Evolutionary conservation across 208 protist genomes (phyloP), one percentile per base, ranked within the genome.

Genomic region (Spongospora subterranea): DNA sequence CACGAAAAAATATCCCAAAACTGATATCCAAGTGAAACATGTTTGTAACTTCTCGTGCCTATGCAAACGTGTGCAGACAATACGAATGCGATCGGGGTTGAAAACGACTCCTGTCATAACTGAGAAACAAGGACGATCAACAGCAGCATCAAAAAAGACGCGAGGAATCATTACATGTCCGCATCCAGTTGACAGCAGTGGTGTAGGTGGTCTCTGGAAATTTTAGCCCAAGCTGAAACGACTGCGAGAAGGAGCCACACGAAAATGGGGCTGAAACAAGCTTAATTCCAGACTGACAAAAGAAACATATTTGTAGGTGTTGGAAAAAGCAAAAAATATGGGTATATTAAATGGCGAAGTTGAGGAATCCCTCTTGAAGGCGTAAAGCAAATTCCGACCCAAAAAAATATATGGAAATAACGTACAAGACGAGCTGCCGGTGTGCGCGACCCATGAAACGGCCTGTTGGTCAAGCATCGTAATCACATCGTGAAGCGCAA

Each of bases 171-270:
- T 60, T 60, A 60, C 50, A 82, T 20, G 71, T 82, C n/a, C 71
- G 71, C 71, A 82, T 82, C 71, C 71, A 82, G n/a, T 35, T 43
- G 40, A 82, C 17, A 45, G 17, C 6, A 82, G 6, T n/a, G 71
- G 13, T 35, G n/a, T 82, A 82, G 35, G 11, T 6, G 17, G 6
- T n/a, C 13, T 6, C 40, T 40, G 71, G 71, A 6, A 82, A 39
- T 82, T 82, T 82, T n/a, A 82, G 40, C 17, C 17, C 6, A 13
- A 82, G 6, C 35, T 82, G n/a, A n/a, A 82, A 82, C 35, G 35
- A n/a, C n/a, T 82, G 71, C 71, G 71, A 35, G 40, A 82, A 82
- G 17, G 71, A 82, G 6, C 71, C 71, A 43, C 71, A 82, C 71
- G 71, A 82, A 35, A 82, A 82, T 6, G 13, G 24, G 6, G 71